Percentiles rank a stretch among this genome's conserved stretches.
Conservation (phyloP, 1,284 basidiomycete species). For the Ceratobasidium sp. region DNA sequence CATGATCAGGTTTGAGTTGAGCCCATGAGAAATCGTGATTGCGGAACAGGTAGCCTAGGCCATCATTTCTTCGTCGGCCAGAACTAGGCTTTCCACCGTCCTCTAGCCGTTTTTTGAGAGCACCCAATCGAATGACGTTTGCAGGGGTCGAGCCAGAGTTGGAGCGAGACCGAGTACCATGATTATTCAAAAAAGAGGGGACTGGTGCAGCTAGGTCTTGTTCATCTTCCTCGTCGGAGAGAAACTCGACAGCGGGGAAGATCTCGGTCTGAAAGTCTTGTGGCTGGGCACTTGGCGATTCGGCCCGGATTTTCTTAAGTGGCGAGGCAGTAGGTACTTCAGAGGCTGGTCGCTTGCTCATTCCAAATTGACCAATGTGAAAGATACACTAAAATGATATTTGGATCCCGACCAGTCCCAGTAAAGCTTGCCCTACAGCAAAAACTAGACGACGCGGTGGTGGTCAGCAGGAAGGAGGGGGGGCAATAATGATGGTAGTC, state of each 20-base stretch:
- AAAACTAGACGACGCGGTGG: slow-evolving; percentile 23
- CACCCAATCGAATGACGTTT: slow-evolving; percentile 31
- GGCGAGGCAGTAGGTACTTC: slow-evolving; percentile 7
- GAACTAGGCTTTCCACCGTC: slow-evolving; percentile 17
- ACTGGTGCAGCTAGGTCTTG: slow-evolving; percentile 27
- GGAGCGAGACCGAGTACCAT: slow-evolving; percentile 25
- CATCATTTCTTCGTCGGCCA: slow-evolving; percentile 10
- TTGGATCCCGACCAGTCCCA: slow-evolving; percentile 6
- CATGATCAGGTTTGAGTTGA: slow-evolving; percentile 86
- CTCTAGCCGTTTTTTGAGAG: slow-evolving; percentile 17
- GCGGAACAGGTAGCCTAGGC: slow-evolving; percentile 63
- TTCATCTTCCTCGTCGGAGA: slow-evolving; percentile 37
- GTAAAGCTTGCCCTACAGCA: slow-evolving; percentile 24
- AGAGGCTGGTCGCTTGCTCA: slow-evolving; percentile 31
- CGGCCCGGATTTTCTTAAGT: slow-evolving; percentile 32
- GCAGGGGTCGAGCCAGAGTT: slow-evolving; percentile 20
- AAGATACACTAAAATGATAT: not conserved
- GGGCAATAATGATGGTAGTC: slow-evolving; percentile 4
- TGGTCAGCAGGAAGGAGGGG: slow-evolving; percentile 25
- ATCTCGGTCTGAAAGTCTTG: slow-evolving; percentile 37
- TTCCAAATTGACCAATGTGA: not conserved
- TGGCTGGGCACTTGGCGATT: slow-evolving; percentile 29
- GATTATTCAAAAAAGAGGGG: slow-evolving; percentile 18
- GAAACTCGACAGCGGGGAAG: slow-evolving; percentile 40
- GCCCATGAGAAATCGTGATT: slow-evolving; percentile 84